Evolutionary conservation across 495 filamentous ascomycete genomes (phyloP), one percentile per base, ranked within the genome.

Genomic region (Coniosporium apollinis): DNA sequence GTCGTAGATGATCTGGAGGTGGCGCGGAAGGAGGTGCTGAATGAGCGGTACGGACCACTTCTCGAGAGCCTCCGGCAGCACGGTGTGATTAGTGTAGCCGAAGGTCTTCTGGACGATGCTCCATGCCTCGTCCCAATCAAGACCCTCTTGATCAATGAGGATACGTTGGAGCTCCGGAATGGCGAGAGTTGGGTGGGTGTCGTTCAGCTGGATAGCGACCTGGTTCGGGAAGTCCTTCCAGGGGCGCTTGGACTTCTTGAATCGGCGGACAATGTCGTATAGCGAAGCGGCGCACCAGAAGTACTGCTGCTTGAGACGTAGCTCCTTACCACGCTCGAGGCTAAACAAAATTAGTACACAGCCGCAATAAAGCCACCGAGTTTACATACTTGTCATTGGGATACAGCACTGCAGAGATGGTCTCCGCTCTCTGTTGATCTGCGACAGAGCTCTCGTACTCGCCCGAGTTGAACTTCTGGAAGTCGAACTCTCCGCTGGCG

Each of bases 271-370:
- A 59, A 97, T 96, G 48, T 97, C 89, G 51, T 76, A 83, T 4
- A 97, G 65, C 11, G 91, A 96, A 5, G 89, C 89, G 33, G 89
- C 86, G 58, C 92, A 92, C 89, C 89, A 97, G 64, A 97, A 97
- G 66, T 97, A 97, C 56, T 97, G 89, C 54, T 97, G 89, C 68
- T 96, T 97, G 50, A 97, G 63, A 36, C 89, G 79, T 37, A 97
- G 77, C 59, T 97, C 89, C 58, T 97, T 97, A 34, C 89, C 89
- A 41, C 82, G 76, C 37, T 94, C 87, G 19, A 97, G 69, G 54
- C 51, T 54, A 24, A n/a, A 10, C 5, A 13, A 32, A 15, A 26
- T 25, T 17, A 21, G 33, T 33, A 41, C 25, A n/a, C 13, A 28
- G 14, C n/a, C 14, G 29, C 15, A 22, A 26, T 1, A 8, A 10